phyloP scores from a whole-genome alignment of 306 rosid species.

The Glycine tomentella region DNA sequence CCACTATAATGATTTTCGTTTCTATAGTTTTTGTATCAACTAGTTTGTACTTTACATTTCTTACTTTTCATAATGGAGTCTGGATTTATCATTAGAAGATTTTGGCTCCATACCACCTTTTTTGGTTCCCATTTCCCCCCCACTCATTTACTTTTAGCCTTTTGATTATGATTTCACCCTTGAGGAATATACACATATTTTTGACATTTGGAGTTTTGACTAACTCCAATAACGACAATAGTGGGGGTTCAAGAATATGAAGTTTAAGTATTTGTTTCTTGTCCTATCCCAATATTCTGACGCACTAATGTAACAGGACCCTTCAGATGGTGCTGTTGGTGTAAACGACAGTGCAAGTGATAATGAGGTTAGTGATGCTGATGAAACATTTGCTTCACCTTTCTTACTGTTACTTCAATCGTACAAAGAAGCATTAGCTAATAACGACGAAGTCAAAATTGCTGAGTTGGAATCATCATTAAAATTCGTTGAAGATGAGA shows the following conservation, averaged over 20 bases:
- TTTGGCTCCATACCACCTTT: conserved; percentile 16
- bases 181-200: neutral
- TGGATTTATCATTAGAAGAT: conserved; percentile 5
- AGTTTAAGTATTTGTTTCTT: conserved; percentile 35
- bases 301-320: conserved; percentile 69
- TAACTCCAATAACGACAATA: conserved; percentile 2
- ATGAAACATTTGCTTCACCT: conserved; percentile 63
- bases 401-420: conserved; percentile 61
- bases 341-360: conserved; percentile 59
- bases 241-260: conserved; percentile 30
- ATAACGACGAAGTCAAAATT: conserved; percentile 69
- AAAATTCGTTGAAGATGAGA: conserved; percentile 79
- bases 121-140: neutral
- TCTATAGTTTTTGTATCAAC: neutral
- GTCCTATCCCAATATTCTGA: conserved; percentile 45
- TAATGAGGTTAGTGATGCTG: conserved; percentile 54
- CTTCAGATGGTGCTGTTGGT: conserved; percentile 60
- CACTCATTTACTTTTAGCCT: neutral
- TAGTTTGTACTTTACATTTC: neutral
- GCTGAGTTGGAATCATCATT: conserved; percentile 74
- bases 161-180: conserved; percentile 28
- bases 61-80: neutral
- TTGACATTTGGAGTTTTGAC: conserved; percentile 29
- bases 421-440: conserved; percentile 80
- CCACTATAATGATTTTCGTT: neutral